phyloP scores from a whole-genome alignment of 2,329 filamentous ascomycete genomes.

The Nemania sp. region DNA sequence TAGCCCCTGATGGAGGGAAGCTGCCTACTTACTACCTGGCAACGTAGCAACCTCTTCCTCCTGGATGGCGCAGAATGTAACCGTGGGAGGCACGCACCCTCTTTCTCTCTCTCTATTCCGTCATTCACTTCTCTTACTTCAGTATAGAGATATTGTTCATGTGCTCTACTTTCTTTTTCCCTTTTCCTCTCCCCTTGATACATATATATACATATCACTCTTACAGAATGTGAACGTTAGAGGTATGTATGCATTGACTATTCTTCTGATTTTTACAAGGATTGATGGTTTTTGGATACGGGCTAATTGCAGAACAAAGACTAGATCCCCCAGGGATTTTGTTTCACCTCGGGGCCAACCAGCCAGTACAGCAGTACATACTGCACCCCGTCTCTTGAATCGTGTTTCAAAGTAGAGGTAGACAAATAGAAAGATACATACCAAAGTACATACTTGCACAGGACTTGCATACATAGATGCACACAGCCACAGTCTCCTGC shows the following conservation, averaged over 20 bases:
- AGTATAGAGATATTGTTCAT: neutral
- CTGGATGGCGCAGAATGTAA: neutral
- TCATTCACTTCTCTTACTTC: neutral
- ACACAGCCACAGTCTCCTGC: constrained; percentile 19
- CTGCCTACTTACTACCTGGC: neutral
- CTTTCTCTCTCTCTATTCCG: no score
- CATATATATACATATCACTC: neutral
- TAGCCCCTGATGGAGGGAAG: neutral
- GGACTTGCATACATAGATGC: no score
- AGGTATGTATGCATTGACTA: neutral
- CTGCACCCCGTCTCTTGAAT: constrained; percentile 30
- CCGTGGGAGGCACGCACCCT: neutral
- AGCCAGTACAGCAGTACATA: neutral
- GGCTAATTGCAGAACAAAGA: constrained; percentile 18
- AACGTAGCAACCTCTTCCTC: neutral
- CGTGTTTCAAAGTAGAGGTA: constrained; percentile 25
- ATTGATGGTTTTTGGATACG: neutral
- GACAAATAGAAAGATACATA: neutral
- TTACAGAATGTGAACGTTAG: neutral
- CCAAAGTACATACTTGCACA: no score
- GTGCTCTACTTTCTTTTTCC: neutral
- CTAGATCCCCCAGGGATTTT: constrained; percentile 12
- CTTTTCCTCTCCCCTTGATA: neutral
- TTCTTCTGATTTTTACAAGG: constrained; percentile 1
- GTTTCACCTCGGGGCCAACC: constrained; percentile 25